Evolutionary conservation across 805 yeast species (phyloP).

Genomic region (Henningerozyma blattae): DNA sequence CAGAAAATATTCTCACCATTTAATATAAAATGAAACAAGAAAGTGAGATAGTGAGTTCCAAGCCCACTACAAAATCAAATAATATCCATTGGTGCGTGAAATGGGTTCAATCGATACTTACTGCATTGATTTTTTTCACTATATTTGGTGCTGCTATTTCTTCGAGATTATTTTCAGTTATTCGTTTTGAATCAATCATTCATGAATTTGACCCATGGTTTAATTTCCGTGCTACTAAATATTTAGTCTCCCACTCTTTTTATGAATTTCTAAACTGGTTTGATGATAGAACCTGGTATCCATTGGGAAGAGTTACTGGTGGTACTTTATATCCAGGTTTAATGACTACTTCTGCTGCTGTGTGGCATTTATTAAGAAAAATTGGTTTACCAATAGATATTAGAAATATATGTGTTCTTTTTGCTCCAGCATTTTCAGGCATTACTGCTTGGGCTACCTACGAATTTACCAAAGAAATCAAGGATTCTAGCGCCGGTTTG

Average conservation of each 20-base stretch:
- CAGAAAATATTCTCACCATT: no score
- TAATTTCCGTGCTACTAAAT: slow-evolving; percentile 93
- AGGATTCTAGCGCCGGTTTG: slow-evolving; percentile 79
- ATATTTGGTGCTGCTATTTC: slow-evolving; percentile 88
- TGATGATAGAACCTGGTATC: slow-evolving; percentile 98
- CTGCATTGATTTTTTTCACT: slow-evolving; percentile 55
- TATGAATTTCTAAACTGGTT: slow-evolving; percentile 96
- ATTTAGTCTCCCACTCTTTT: slow-evolving; percentile 70
- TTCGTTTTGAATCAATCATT: slow-evolving; percentile 89
- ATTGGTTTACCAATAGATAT: slow-evolving; percentile 80
- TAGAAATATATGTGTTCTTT: slow-evolving; percentile 86
- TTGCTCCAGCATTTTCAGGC: slow-evolving; percentile 95
- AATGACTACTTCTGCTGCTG: slow-evolving; percentile 92
- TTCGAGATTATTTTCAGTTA: slow-evolving; percentile 89
- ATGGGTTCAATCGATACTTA: slow-evolving; percentile 27
- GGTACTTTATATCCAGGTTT: slow-evolving; percentile 97
- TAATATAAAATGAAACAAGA: no score
- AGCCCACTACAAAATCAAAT: neutral
- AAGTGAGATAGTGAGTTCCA: no score
- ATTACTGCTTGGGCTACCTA: slow-evolving; percentile 86
- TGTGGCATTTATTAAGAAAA: slow-evolving; percentile 60
- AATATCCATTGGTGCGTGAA: slow-evolving; percentile 1
- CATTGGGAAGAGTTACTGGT: slow-evolving; percentile 97
- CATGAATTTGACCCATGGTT: slow-evolving; percentile 98
- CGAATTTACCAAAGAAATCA: slow-evolving; percentile 78